These are phyloP conservation scores for Thelonectria olida DNA, from an alignment of 2,329 filamentous ascomycete genomes.

Conservation along the genomic window DNA sequence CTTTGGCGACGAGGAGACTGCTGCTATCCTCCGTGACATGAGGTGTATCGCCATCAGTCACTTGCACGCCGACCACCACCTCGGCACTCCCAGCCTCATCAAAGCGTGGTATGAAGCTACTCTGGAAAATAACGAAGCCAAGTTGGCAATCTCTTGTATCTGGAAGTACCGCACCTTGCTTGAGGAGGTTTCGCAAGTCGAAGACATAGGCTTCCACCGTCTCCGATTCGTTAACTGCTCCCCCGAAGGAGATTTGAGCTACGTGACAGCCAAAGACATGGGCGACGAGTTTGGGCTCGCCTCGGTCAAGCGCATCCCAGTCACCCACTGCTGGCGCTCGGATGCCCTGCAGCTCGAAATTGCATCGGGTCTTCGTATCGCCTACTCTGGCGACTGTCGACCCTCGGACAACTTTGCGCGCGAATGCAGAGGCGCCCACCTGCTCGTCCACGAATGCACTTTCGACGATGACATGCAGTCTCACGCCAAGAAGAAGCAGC, in stretches of 20 bases:
- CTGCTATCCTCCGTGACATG: constrained; percentile 79
- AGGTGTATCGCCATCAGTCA: constrained; percentile 93
- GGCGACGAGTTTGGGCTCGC: constrained; percentile 67
- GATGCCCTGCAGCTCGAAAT: constrained; percentile 82
- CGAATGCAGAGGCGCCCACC: constrained; percentile 78
- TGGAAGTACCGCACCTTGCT: constrained; percentile 79
- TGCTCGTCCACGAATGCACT: constrained; percentile 95
- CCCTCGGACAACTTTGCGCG: constrained; percentile 75
- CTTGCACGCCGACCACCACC: constrained; percentile 94
- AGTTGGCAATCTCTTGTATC: constrained; percentile 75
- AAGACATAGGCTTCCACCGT: constrained; percentile 76
- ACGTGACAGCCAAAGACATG: constrained; percentile 47
- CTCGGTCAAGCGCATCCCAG: constrained; percentile 72
- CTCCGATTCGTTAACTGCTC: constrained; percentile 49
- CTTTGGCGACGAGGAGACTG: constrained; percentile 71
- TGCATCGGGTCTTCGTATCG: constrained; percentile 82
- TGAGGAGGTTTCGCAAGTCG: constrained; percentile 79
- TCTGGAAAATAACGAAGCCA: constrained; percentile 47
- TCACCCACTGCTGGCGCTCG: constrained; percentile 82
- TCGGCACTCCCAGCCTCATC: constrained; percentile 84
- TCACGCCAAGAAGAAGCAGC: constrained; percentile 88
- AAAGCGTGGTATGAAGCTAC: constrained; percentile 77
- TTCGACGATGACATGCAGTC: constrained; percentile 85
- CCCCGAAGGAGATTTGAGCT: constrained; percentile 29
- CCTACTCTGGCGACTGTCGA: constrained; percentile 94